These are phyloP conservation scores for Tuber borchii DNA, from an alignment of 495 filamentous ascomycete species.

Conservation along the genomic window DNA sequence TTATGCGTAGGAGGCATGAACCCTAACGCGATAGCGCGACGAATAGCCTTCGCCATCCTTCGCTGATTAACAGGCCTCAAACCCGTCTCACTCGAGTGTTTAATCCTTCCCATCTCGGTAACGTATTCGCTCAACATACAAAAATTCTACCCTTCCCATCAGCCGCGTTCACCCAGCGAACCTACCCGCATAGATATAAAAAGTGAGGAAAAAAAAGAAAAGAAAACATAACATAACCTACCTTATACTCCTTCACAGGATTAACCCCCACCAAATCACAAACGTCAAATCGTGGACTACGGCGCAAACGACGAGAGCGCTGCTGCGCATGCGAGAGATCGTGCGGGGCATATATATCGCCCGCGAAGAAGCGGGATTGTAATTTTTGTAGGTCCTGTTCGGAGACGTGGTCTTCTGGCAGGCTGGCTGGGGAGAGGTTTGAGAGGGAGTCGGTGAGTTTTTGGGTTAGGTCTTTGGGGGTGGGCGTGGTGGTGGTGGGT, in stretches of 20 bases:
- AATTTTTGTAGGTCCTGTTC: neutral
- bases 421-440: neutral
- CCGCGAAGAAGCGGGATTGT: conserved; percentile 51
- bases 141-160: conserved; percentile 62
- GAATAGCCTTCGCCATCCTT: conserved; percentile 82
- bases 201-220: conserved; percentile 5
- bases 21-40: conserved; percentile 79
- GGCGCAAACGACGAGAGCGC: conserved; percentile 53
- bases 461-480: neutral
- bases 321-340: conserved; percentile 72
- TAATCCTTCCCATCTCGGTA: conserved; percentile 77
- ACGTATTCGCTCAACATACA: conserved; percentile 85
- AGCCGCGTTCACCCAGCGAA: neutral
- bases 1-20: conserved; percentile 86
- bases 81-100: conserved; percentile 63
- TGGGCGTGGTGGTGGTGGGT: neutral
- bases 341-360: conserved; percentile 85
- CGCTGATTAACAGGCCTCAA: conserved; percentile 84
- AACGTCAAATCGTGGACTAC: conserved; percentile 55
- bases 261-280: conserved; percentile 76
- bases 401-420: neutral
- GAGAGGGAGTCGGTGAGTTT: neutral
- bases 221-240: too few species aligned
- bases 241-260: conserved; percentile 78
- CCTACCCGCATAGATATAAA: conserved; percentile 8